A percentile compares a stretch with the other conserved stretches of the same genome.
phyloP scores from a whole-genome alignment of 2,329 filamentous ascomycete species.

The Ilyonectria mors-panacis region DNA sequence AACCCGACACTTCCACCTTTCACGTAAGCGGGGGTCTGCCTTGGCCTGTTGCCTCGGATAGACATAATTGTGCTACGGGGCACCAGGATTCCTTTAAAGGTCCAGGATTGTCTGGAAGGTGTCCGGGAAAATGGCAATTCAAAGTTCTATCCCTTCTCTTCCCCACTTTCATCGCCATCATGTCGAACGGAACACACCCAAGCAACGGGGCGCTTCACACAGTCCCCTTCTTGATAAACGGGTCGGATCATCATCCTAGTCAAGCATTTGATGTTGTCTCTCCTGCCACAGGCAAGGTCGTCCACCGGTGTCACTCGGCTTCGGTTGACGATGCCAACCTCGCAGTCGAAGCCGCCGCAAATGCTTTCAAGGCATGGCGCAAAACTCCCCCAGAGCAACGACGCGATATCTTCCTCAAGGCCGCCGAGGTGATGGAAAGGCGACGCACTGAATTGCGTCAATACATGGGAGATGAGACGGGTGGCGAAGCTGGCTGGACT shows the following conservation, averaged over 20 bases:
- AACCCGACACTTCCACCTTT: slow-evolving; percentile 32
- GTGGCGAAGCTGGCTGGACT: slow-evolving; percentile 55
- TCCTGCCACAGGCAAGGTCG: slow-evolving; percentile 67
- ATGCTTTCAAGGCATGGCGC: slow-evolving; percentile 79
- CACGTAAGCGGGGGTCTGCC: slow-evolving; percentile 37
- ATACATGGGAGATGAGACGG: slow-evolving; percentile 71
- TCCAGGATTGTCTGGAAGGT: slow-evolving; percentile 7
- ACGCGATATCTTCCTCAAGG: slow-evolving; percentile 79
- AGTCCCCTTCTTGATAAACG: slow-evolving; percentile 61
- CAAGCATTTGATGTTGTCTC: slow-evolving; percentile 70
- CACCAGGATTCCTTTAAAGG: slow-evolving; percentile 34
- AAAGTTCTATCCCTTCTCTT: background rate
- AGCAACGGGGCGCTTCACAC: slow-evolving; percentile 32
- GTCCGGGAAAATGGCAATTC: background rate
- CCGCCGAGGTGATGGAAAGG: slow-evolving; percentile 74
- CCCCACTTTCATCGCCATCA: slow-evolving; percentile 26
- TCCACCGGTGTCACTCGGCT: slow-evolving; percentile 71
- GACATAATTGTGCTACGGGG: background rate
- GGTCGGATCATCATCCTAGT: slow-evolving; percentile 60
- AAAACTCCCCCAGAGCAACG: slow-evolving; percentile 72
- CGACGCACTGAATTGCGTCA: slow-evolving; percentile 72
- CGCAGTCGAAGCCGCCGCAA: slow-evolving; percentile 69
- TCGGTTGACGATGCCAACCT: slow-evolving; percentile 68
- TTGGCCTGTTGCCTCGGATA: slow-evolving; percentile 13
- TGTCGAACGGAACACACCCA: slow-evolving; percentile 32